Base-by-base conservation (phyloP, 768 basidiomycete genomes). In the Kondoa malvinella region DNA sequence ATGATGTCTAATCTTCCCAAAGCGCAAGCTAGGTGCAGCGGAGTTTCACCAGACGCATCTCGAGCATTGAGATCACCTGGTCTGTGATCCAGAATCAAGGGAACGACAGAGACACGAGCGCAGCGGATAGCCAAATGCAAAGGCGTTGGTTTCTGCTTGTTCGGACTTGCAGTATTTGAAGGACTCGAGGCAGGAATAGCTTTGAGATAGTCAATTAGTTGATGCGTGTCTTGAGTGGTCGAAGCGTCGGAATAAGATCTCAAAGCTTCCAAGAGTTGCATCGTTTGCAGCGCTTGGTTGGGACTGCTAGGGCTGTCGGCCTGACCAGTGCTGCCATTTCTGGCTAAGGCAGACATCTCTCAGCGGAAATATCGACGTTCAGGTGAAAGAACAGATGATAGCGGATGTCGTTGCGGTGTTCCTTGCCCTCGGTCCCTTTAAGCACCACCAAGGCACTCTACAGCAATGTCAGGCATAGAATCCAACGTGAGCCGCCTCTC, bases 1-100 rank as follows among this genome's bases (percentile, higher is more conserved):
- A 94, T 85, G 33, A 88, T 81, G 67, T 89, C 88, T 2, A 81
- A 76, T 29, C 89, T 80, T 1, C 86, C 87, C 0, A 90, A 80
- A 0, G 85, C 83, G 0, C 87, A 85, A 77, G 85, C 81, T 77
- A 92, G 75, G 81, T 85, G 83, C 0, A 91, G 80, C 0, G 89
- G 85, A 0, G 87, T 88, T 2, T 80, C 81, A 0, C 86, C 86
- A 0, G 87, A 86, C 0, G 84, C 32, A n/a, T 73, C 72, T 29
- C 68, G 70, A 27, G 71, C 58, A 65, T 72, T 74, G 50, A 73
- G 56, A 12, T 73, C 62, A 0, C 30, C 16, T 0, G 73, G 68
- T 21, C 64, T 25, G 33, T 71, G 69, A 27, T 66, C 57, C 33
- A 0, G 12, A 8, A 31, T n/a, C 3, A 30, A 21, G 3, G 14